Conservation (phyloP, 2,329 filamentous ascomycete species). For the Fusarium miscanthi region DNA sequence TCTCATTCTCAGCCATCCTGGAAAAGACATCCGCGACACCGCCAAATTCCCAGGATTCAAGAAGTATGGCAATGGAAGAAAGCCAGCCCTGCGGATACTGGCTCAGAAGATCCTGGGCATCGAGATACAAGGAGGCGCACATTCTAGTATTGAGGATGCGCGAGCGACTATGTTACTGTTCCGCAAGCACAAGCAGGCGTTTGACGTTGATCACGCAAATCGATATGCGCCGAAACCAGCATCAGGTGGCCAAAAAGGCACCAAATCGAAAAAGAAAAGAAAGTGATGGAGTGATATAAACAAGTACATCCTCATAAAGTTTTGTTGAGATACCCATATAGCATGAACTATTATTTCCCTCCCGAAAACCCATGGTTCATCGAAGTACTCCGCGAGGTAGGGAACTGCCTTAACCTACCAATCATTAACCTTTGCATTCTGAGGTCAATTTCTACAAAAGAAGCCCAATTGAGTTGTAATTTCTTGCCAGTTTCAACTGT, state of each 20-base stretch:
- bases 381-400: not conserved
- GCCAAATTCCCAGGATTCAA: slow-evolving; percentile 80
- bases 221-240: slow-evolving; percentile 63
- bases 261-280: slow-evolving; percentile 57
- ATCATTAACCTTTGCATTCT: not conserved
- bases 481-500: not conserved
- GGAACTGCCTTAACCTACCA: not conserved
- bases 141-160: slow-evolving; percentile 82
- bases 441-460: not conserved
- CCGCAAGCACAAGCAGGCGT: slow-evolving; percentile 81
- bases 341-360: not conserved
- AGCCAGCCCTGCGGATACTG: slow-evolving; percentile 72
- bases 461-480: not conserved
- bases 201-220: slow-evolving; percentile 83
- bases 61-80: slow-evolving; percentile 73
- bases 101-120: slow-evolving; percentile 67
- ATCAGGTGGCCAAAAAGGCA: slow-evolving; percentile 48
- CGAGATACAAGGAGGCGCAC: slow-evolving; percentile 71
- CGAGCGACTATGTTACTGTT: slow-evolving; percentile 91
- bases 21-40: slow-evolving; percentile 85
- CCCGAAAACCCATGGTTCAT: not conserved
- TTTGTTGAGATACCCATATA: slow-evolving; percentile 38
- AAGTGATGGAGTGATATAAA: slow-evolving; percentile 29
- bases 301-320: not conserved
- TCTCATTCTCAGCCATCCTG: slow-evolving; percentile 81